Evolutionary conservation across 2,329 filamentous ascomycete species (phyloP).

Genomic region (Scedosporium apiospermum): DNA sequence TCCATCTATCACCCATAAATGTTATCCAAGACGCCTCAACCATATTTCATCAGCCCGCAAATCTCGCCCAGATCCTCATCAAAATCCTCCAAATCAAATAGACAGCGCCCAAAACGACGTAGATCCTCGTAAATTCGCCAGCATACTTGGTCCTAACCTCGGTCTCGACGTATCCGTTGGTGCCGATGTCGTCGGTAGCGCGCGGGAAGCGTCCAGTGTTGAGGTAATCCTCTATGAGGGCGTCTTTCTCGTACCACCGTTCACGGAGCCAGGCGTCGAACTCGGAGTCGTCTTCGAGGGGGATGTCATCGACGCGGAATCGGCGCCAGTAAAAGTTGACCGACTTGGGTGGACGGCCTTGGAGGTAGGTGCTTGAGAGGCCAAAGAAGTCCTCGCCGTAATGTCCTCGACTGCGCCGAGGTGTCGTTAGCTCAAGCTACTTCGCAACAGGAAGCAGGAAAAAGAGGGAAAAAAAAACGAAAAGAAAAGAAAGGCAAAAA

Average conservation of each 20-base stretch:
- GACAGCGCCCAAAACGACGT: slow-evolving; percentile 35
- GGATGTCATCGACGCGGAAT: slow-evolving; percentile 72
- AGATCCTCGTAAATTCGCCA: slow-evolving; percentile 48
- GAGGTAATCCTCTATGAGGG: slow-evolving; percentile 73
- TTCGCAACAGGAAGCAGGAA: not conserved
- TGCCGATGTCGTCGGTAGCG: slow-evolving; percentile 37
- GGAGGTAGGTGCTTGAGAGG: slow-evolving; percentile 75
- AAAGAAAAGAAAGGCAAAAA: not conserved
- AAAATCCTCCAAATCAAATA: slow-evolving; percentile 31
- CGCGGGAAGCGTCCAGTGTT: slow-evolving; percentile 72
- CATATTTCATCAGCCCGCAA: not conserved
- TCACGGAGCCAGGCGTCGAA: slow-evolving; percentile 82
- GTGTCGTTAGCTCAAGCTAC: slow-evolving; percentile 7
- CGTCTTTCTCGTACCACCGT: slow-evolving; percentile 89
- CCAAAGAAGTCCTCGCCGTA: slow-evolving; percentile 91
- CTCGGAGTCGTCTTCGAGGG: slow-evolving; percentile 59
- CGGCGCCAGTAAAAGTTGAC: slow-evolving; percentile 96
- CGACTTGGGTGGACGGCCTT: slow-evolving; percentile 82
- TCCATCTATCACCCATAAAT: too few species aligned
- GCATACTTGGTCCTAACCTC: slow-evolving; percentile 43
- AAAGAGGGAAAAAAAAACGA: not conserved
- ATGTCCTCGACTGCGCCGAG: slow-evolving; percentile 50
- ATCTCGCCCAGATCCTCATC: slow-evolving; percentile 15
- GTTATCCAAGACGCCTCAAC: not conserved
- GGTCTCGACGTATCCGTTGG: slow-evolving; percentile 44